Evolutionary conservation across 2,329 filamentous ascomycete species (phyloP), one percentile per base, ranked within the genome.

Genomic region (Aspergillus chevalieri): DNA sequence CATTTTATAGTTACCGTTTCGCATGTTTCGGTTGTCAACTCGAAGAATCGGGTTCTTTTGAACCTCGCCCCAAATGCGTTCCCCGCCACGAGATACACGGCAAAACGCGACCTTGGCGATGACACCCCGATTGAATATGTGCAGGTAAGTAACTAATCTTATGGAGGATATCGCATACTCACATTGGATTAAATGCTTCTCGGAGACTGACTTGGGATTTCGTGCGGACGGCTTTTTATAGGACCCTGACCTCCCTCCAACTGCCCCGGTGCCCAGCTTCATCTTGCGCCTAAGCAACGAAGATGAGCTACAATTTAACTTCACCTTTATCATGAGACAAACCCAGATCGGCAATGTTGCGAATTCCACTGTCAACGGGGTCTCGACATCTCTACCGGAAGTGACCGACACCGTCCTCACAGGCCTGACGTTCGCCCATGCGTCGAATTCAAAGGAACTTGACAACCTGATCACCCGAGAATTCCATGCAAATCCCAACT

Each of bases 401-500:
- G 60, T 74, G 4, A 65, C 76, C 44, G 90, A 96, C 61, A 93
- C 90, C 2, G 78, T 79, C 48, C 87, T 98, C 62, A 90, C 86
- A 52, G 90, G 92, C 46, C 78, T 98, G 53, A 98, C 93, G 7
- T 97, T 91, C 67, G 86, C 94, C 54, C 92, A 92, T 68, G 92
- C 89, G 39, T 89, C 91, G 0, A 95, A 84, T 47, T 74, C 83
- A 28, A 87, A 82, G 70, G 93, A 98, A 62, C 82, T 98, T 47
- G 93, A 97, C 64, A 96, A 93, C 58, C 75, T 98, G 43, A 85
- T 97, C 44, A 97, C 92, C 14, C 80, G 91, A 60, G 93, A 98
- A 69, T 97, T 98, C 62, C 90, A 97, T 60, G 90, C 92, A 57
- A 90, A 98, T 64, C 93, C 93, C 1, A 98, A 98, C 64, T 76